A percentile compares a stretch with the other conserved stretches of the same genome.
phyloP scores from a whole-genome alignment of 305 asterid genomes.

The Solanum hybrid region DNA sequence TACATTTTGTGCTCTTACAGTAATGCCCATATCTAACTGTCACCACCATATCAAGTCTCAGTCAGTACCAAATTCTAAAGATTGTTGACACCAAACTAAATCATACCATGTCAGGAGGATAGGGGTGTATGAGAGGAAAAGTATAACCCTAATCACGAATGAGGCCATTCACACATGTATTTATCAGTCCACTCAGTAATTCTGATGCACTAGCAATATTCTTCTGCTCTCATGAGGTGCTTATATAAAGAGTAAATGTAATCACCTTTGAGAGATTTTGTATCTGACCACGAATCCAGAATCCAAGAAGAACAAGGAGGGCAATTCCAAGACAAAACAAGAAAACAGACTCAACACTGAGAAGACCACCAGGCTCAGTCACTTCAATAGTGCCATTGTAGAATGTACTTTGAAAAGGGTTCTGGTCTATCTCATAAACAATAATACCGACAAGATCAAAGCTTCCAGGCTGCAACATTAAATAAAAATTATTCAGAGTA shows the following conservation, averaged over 20 bases:
- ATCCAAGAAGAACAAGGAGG: conserved; percentile 50
- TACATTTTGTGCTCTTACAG: not conserved
- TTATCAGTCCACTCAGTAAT: not conserved
- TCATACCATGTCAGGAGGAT: not conserved
- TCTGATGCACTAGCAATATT: not conserved
- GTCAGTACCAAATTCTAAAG: not conserved
- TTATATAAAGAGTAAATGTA: not conserved
- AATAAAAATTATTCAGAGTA: not conserved
- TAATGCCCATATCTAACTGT: not conserved
- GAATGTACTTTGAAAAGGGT: conserved; percentile 74
- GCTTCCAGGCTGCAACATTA: conserved; percentile 58
- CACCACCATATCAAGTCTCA: not conserved
- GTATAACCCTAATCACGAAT: not conserved
- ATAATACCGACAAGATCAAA: conserved; percentile 85
- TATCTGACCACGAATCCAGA: conserved; percentile 61
- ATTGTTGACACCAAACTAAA: not conserved
- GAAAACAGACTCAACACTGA: conserved; percentile 93
- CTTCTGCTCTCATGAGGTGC: not conserved
- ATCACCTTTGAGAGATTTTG: conserved; percentile 73
- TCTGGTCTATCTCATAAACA: conserved; percentile 78
- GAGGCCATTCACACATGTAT: not conserved
- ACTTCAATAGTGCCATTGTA: conserved; percentile 95
- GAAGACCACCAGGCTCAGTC: conserved; percentile 62
- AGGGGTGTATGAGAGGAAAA: not conserved
- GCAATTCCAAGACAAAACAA: conserved; percentile 73